These are phyloP conservation scores for Camillea tinctor DNA, from an alignment of 2,329 filamentous ascomycete species.

Conservation along the genomic window DNA sequence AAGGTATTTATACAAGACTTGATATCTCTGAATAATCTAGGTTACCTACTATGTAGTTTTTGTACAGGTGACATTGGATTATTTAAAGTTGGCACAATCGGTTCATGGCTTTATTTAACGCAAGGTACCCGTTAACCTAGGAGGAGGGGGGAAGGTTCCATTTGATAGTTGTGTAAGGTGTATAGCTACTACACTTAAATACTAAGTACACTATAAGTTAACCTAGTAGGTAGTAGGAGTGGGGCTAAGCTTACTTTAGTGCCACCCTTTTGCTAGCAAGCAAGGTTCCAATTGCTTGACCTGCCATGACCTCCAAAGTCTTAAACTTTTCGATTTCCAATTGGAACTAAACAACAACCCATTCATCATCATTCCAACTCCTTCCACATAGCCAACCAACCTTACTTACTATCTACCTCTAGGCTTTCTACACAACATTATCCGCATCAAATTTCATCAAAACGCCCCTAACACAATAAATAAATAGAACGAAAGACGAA, in stretches of 20 bases:
- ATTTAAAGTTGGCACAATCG: too few species aligned
- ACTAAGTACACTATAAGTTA: too few species aligned
- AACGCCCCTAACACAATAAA: conserved; percentile 7
- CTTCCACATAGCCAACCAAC: neutral
- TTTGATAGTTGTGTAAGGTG: too few species aligned
- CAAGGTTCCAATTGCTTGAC: neutral
- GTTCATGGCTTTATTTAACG: neutral
- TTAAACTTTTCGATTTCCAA: too few species aligned
- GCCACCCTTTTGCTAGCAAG: neutral
- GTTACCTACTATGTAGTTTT: too few species aligned
- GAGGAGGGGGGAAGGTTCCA: too few species aligned
- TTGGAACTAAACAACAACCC: neutral
- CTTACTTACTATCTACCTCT: too few species aligned
- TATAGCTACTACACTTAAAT: too few species aligned
- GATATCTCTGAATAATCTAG: too few species aligned
- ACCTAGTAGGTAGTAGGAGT: neutral
- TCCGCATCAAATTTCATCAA: conserved; percentile 6
- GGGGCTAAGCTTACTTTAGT: neutral
- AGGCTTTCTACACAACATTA: neutral
- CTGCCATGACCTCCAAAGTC: neutral
- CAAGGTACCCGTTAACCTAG: neutral
- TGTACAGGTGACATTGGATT: too few species aligned
- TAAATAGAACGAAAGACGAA: neutral
- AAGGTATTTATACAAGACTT: too few species aligned
- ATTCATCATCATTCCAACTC: neutral